phyloP scores from a whole-genome alignment of 192 early-diverging fungal species.

The Backusella westeae region DNA sequence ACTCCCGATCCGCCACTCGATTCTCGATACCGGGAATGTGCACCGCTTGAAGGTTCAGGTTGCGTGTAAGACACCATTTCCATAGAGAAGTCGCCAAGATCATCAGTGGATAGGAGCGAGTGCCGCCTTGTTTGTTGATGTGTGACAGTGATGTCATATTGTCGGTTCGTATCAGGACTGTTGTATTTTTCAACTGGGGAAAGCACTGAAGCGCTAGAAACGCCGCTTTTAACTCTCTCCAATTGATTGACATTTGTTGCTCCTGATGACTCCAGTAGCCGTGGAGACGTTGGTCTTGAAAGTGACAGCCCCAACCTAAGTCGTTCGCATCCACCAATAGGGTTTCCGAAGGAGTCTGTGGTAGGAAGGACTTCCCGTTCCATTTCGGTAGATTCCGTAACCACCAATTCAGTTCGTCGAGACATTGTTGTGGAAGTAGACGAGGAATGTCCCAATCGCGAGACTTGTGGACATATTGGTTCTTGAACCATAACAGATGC shows the following conservation, averaged over 20 bases:
- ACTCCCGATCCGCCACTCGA: background rate
- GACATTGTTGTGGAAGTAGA: too few relatives aligned
- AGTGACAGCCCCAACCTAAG: too few relatives aligned
- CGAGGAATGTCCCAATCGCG: too few relatives aligned
- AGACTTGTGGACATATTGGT: too few relatives aligned
- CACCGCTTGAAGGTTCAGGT: background rate
- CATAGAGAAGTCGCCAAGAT: conserved; percentile 8
- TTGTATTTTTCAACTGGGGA: background rate
- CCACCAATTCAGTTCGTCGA: too few relatives aligned
- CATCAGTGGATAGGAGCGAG: conserved; percentile 23
- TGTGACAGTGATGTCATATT: conserved; percentile 6
- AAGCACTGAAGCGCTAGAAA: background rate
- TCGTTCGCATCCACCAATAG: too few relatives aligned
- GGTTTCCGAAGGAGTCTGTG: too few relatives aligned
- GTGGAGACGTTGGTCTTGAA: too few relatives aligned
- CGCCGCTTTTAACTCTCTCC: conserved; percentile 28
- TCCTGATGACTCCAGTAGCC: too few relatives aligned
- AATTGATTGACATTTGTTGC: conserved; percentile 20
- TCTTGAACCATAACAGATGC: background rate
- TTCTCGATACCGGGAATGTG: conserved; percentile 11
- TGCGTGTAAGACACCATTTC: background rate
- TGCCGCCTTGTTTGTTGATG: conserved; percentile 17
- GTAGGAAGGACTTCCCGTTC: too few relatives aligned
- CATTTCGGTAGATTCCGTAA: too few relatives aligned
- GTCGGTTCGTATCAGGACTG: background rate